Percentiles rank a stretch among this genome's conserved stretches.
phyloP scores from a whole-genome alignment of 495 filamentous ascomycete species.

The Daldinia loculata region DNA sequence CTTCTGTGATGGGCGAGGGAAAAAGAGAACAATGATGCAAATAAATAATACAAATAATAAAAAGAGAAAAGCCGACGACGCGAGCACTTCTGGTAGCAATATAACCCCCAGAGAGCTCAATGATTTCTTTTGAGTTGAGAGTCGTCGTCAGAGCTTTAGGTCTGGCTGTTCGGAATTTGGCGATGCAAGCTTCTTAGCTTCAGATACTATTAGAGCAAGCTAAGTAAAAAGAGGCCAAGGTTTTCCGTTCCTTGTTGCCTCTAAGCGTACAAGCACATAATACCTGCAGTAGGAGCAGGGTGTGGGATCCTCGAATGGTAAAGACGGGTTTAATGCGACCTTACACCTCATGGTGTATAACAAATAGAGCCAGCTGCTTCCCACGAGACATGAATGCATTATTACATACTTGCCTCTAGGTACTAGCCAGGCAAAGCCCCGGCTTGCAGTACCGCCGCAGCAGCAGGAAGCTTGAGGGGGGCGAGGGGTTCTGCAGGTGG shows the following conservation, averaged over 20 bases:
- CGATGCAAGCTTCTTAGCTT: constrained; percentile 38
- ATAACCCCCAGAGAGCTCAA: not conserved
- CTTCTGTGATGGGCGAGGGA: constrained; percentile 16
- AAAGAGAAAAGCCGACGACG: constrained; percentile 29
- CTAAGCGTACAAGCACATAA: constrained; percentile 24
- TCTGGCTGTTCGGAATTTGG: constrained; percentile 27
- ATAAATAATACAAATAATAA: constrained; percentile 26
- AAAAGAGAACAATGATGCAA: constrained; percentile 24
- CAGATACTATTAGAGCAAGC: constrained; percentile 11
- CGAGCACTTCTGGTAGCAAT: constrained; percentile 25
- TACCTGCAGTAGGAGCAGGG: constrained; percentile 25
- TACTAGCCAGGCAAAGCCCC: constrained; percentile 6
- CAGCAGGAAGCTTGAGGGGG: constrained; percentile 37
- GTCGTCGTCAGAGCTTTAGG: constrained; percentile 32
- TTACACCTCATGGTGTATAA: constrained; percentile 24
- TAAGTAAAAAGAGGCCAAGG: constrained; percentile 10
- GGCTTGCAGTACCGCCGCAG: constrained; percentile 22
- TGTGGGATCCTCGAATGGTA: constrained; percentile 20
- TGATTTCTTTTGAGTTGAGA: constrained; percentile 21
- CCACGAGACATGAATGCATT: constrained; percentile 33
- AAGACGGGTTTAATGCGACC: constrained; percentile 27
- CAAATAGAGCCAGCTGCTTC: constrained; percentile 19
- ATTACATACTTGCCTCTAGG: constrained; percentile 6
- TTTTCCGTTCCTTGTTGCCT: constrained; percentile 17
- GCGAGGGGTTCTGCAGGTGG: constrained; percentile 45